Conservation (phyloP, 441 rosid genomes). For the Syzygium malaccense region DNA sequence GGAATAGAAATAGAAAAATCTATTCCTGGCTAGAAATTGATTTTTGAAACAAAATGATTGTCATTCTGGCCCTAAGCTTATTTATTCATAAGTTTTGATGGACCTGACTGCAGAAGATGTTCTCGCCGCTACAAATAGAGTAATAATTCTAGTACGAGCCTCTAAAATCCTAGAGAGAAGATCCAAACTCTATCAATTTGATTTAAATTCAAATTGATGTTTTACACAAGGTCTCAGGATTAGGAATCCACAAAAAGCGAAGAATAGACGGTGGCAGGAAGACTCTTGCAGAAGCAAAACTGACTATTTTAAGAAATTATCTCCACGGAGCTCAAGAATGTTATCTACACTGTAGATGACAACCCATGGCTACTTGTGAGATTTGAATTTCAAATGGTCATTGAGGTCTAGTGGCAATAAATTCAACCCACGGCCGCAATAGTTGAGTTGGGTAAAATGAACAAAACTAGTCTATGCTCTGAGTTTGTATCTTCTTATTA, state of each 20-base stretch:
- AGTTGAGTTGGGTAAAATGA: not conserved
- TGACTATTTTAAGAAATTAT: not conserved
- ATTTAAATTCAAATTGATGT: not conserved
- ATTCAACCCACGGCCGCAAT: not conserved
- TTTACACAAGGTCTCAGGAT: not conserved
- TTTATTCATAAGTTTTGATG: not conserved
- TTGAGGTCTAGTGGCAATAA: not conserved
- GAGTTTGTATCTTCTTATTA: not conserved
- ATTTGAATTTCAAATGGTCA: not conserved
- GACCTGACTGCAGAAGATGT: not conserved
- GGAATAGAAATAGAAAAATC: no score
- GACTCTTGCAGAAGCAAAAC: no score
- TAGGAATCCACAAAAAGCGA: not conserved
- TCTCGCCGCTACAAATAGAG: not conserved
- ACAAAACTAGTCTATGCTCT: not conserved
- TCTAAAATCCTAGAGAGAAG: not conserved
- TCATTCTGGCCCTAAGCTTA: not conserved
- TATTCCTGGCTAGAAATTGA: no score
- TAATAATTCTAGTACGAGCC: not conserved
- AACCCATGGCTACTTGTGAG: accelerated
- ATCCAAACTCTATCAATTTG: not conserved
- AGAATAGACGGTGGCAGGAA: not conserved
- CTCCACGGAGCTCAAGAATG: not conserved
- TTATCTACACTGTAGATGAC: not conserved
- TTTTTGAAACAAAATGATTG: no score